phyloP scores from a whole-genome alignment of 2,329 filamentous ascomycete species.

The Scleromitrula shiraiana region DNA sequence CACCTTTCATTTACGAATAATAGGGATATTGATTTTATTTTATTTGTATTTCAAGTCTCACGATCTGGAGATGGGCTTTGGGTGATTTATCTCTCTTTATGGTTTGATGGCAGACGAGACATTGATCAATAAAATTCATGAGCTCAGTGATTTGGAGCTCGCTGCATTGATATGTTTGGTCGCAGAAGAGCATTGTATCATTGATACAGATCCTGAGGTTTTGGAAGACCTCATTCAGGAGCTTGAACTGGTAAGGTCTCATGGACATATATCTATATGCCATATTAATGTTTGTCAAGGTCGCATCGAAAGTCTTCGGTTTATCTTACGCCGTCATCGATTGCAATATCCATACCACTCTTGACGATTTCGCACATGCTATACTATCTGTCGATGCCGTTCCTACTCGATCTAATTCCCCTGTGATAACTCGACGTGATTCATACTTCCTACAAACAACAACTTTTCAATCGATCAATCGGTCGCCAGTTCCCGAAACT shows the following conservation, averaged over 20 bases:
- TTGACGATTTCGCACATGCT: conserved; percentile 71
- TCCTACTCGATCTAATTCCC: conserved; percentile 21
- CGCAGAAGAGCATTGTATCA: conserved; percentile 78
- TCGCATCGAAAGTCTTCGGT: conserved; percentile 63
- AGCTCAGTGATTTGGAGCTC: conserved; percentile 79
- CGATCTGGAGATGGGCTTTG: conserved; percentile 8
- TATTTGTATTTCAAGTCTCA: background rate
- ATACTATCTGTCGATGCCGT: conserved; percentile 36
- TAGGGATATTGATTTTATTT: background rate
- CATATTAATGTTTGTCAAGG: conserved; percentile 34
- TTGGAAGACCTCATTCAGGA: conserved; percentile 66
- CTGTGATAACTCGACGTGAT: conserved; percentile 24
- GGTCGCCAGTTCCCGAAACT: conserved; percentile 30
- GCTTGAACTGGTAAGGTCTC: conserved; percentile 55
- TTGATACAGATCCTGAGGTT: conserved; percentile 58
- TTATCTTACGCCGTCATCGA: conserved; percentile 62
- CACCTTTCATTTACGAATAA: background rate
- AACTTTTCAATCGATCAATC: conserved; percentile 23
- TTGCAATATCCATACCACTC: conserved; percentile 63
- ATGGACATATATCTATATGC: background rate
- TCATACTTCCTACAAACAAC: conserved; percentile 28
- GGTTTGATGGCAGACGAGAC: conserved; percentile 51
- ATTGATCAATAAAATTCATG: conserved; percentile 63
- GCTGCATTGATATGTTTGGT: conserved; percentile 76
- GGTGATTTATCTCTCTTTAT: conserved; percentile 1